Evolutionary conservation across 306 rosid species (phyloP), one percentile per base, ranked within the genome.

Genomic region (Quercus bicolor): DNA sequence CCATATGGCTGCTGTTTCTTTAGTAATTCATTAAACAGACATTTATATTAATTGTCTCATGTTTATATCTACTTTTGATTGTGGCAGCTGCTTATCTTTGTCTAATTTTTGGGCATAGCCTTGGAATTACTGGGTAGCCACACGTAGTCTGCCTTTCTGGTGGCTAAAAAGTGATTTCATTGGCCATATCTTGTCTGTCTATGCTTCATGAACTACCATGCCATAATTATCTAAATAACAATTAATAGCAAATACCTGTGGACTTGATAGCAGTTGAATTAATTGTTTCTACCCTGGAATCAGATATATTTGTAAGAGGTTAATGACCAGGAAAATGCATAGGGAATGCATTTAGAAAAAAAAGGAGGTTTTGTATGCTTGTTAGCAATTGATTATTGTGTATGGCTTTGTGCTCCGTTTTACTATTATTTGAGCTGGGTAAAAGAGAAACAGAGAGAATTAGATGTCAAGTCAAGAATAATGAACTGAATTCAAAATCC

Each of bases 1-100:
- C 10, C 72, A 60, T 74, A 23, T 74, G 75, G 37, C 73, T 81
- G 65, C 81, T 80, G 16, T 56, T 52, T 26, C 77, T 20, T 64
- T 64, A 16, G 45, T 64, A 14, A 31, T 31, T 64, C 70, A n/a
- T 29, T 64, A n/a, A 16, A 8, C 21, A 6, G 20, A 64, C 4
- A 28, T 33, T 48, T 21, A 3, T 66, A 11, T 33, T 53, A 29
- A 15, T 15, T 29, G 33, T n/a, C 15, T 31, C 23, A 66, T 66
- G 71, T 11, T 21, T 31, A 20, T 66, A 45, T 19, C 24, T 7
- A 21, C 31, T 62, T 28, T 26, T 15, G 21, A 28, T 14, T 26
- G 40, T 62, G 69, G n/a, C 1, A 8, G 69, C 69, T 62, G 37
- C 43, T 62, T 28, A 28, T 62, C 31, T 14, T 62, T 62, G 69